Base-by-base conservation (phyloP, 163 green algal genomes). In the Trebouxia gelatinosa region DNA sequence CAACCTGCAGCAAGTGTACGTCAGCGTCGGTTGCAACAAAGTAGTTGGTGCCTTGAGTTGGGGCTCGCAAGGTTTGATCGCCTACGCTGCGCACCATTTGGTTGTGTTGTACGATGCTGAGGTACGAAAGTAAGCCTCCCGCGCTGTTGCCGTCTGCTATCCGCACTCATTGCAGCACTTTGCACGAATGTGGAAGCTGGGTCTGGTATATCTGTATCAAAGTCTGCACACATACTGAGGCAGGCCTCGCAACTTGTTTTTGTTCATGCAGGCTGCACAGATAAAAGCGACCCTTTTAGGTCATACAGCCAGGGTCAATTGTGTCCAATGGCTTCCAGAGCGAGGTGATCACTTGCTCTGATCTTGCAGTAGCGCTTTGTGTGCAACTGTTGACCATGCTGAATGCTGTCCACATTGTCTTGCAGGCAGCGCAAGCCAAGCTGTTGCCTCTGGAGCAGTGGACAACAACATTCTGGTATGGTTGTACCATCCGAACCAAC, bases 11-110 rank as follows among this genome's bases (percentile, higher is more conserved):
- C 78, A 87, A 31, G 80, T 84, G 19, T 90, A 93, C 64, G 66
- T 92, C 0, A 86, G 75, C 28, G 90, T 87, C 2, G 93, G 93
- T 0, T 93, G 91, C 61, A 97, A 97, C 65, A 85, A 92, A 4
- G 78, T 90, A 0, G 87, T 88, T 0, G 82, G 92, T 38, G 84
- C 83, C 0, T 62, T 97, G 6, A 80, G 86, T 37, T 97, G 93
- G 93, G 87, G 89, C 26, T 43, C 79, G 4, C 26, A 83, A 54
- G 89, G 89, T n/a, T 74, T 90, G 16, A 54, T 97, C 5, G 92
- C 92, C 0, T 97, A 92, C 75, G 92, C 76, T 4, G 87, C 82
- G 7, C 90, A 97, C 79, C 75, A 89, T 48, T 82, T 85, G 35
- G 83, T 96, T 5, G 74, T 84, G 11, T 66, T 97, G 0, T 97